A percentile compares a stretch with the other conserved stretches of the same genome.
These are phyloP conservation scores for Cyberlindnera bimundalis DNA, from an alignment of 805 yeast species.

Conservation along the genomic window DNA sequence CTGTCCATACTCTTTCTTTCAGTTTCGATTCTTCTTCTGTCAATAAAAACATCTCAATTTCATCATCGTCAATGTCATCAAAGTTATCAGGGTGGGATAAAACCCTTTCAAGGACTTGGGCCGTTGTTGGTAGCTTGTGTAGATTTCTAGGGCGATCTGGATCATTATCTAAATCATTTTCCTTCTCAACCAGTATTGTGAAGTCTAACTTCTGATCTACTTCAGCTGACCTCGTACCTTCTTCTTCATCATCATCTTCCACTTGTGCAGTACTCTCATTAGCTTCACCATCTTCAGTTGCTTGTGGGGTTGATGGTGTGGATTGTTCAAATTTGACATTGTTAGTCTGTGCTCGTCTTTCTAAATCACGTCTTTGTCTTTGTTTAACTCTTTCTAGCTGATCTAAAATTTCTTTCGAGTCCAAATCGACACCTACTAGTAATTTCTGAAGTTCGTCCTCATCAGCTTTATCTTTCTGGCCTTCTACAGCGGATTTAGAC, in stretches of 20 bases:
- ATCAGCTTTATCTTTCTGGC: slow-evolving; percentile 25
- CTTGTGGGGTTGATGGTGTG: neutral
- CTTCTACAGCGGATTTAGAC: neutral
- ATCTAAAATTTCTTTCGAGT: slow-evolving; percentile 26
- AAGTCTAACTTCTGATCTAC: slow-evolving; percentile 4
- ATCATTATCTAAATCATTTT: slow-evolving; percentile 28
- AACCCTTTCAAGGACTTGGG: slow-evolving; percentile 47
- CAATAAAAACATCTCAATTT: slow-evolving; percentile 57
- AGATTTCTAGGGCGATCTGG: slow-evolving; percentile 53
- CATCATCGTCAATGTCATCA: slow-evolving; percentile 83
- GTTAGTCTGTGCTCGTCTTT: slow-evolving; percentile 17
- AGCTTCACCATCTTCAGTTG: neutral
- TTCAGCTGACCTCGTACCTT: neutral
- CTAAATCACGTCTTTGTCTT: slow-evolving; percentile 23
- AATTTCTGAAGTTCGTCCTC: slow-evolving; percentile 18
- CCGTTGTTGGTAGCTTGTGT: slow-evolving; percentile 54
- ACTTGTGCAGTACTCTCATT: slow-evolving; percentile 1
- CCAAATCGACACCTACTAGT: slow-evolving; percentile 20
- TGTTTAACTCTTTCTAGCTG: slow-evolving; percentile 29
- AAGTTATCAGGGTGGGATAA: slow-evolving; percentile 59
- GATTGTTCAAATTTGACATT: slow-evolving; percentile 16
- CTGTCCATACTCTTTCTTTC: slow-evolving; percentile 87
- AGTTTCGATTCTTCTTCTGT: slow-evolving; percentile 64
- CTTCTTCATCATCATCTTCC: no score
- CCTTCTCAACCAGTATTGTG: slow-evolving; percentile 5